Conservation (phyloP, 2,329 filamentous ascomycete genomes). For the Orbilia oligospora region DNA sequence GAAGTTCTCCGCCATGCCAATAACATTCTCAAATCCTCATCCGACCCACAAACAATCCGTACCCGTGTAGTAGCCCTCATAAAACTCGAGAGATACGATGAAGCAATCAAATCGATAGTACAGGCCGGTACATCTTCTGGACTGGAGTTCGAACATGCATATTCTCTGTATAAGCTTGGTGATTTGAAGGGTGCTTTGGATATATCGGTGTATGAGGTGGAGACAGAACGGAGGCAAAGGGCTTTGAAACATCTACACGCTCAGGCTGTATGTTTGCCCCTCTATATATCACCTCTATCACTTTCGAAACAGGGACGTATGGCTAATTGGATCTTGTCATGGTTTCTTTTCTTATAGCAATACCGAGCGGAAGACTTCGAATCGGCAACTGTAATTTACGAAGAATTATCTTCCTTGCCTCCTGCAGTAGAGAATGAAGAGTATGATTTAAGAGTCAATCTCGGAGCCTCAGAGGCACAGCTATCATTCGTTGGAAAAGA, state of each 20-base stretch:
- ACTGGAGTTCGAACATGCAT: constrained; percentile 80
- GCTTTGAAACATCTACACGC: constrained; percentile 72
- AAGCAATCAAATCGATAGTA: constrained; percentile 79
- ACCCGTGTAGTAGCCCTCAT: constrained; percentile 81
- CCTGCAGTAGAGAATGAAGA: constrained; percentile 74
- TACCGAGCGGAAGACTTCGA: constrained; percentile 83
- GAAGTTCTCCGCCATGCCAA: constrained; percentile 78
- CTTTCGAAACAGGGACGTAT: not conserved
- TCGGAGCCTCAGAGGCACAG: constrained; percentile 80
- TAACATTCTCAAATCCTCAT: constrained; percentile 75
- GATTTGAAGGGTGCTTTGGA: constrained; percentile 76
- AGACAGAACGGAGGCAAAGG: constrained; percentile 64
- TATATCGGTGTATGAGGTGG: constrained; percentile 65
- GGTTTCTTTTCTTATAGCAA: constrained; percentile 68
- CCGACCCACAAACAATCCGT: constrained; percentile 75
- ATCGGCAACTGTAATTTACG: constrained; percentile 76
- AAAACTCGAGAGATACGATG: constrained; percentile 85
- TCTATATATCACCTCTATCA: not conserved
- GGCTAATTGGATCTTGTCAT: constrained; percentile 6
- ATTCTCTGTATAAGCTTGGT: constrained; percentile 86
- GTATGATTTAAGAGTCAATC: constrained; percentile 82
- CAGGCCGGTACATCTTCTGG: constrained; percentile 72
- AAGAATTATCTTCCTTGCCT: constrained; percentile 70
- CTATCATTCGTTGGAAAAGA: constrained; percentile 77
- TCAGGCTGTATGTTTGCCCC: constrained; percentile 68